These are phyloP conservation scores for Zymoseptoria tritici DNA, from an alignment of 2,329 filamentous ascomycete genomes.

Conservation along the genomic window DNA sequence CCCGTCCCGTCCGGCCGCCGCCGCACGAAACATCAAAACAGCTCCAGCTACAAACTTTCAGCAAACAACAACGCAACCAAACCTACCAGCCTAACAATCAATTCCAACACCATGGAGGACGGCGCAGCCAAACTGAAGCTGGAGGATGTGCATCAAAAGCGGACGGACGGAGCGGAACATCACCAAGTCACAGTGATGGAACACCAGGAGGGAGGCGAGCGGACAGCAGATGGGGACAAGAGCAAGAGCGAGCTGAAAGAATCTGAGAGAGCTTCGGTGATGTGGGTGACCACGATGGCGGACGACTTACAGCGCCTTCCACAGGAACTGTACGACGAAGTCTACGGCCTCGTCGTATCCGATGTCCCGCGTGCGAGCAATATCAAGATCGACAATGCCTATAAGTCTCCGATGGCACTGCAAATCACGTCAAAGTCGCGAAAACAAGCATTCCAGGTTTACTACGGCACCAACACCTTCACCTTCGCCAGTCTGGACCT, in stretches of 20 bases:
- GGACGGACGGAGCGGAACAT: too few relatives aligned
- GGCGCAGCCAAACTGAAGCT: too few relatives aligned
- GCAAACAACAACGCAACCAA: too few relatives aligned
- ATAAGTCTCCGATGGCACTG: not conserved
- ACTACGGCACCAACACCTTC: not conserved
- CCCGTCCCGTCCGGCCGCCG: too few relatives aligned
- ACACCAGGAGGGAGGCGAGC: not conserved
- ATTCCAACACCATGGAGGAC: too few relatives aligned
- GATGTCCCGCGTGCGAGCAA: not conserved
- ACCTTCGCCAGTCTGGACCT: not conserved
- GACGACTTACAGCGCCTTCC: not conserved
- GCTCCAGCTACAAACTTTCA: too few relatives aligned
- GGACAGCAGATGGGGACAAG: not conserved
- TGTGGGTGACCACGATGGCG: not conserved
- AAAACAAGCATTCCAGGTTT: too few relatives aligned
- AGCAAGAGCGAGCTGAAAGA: not conserved
- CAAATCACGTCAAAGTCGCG: not conserved
- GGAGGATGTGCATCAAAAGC: too few relatives aligned
- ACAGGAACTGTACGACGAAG: conserved; percentile 4
- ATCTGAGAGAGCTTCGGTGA: not conserved
- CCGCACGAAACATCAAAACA: too few relatives aligned
- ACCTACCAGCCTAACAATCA: too few relatives aligned
- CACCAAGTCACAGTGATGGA: not conserved
- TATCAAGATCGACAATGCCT: not conserved
- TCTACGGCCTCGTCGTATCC: not conserved